phyloP scores from a whole-genome alignment of 2,329 filamentous ascomycete genomes.

The Rhinocladiella similis region DNA sequence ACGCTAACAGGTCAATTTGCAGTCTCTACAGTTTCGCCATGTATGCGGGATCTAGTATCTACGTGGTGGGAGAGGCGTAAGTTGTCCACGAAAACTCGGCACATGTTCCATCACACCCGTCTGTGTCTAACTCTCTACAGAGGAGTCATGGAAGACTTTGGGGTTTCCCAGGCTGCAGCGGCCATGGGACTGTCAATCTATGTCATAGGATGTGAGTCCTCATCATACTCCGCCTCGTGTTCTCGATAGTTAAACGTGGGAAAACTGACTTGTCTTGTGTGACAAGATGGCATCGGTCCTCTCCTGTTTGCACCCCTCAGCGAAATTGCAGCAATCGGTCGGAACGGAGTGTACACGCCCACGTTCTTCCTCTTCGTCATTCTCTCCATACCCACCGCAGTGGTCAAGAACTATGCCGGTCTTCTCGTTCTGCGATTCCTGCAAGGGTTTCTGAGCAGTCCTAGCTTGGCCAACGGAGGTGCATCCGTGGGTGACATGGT shows the following conservation, averaged over 20 bases:
- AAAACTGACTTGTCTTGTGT: background rate
- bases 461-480: constrained; percentile 60
- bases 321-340: constrained; percentile 66
- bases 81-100: background rate
- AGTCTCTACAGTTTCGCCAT: constrained; percentile 26
- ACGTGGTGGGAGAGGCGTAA: constrained; percentile 25
- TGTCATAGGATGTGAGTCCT: constrained; percentile 44
- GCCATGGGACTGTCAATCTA: constrained; percentile 25
- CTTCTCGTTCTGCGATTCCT: constrained; percentile 65
- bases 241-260: background rate
- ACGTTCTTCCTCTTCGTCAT: constrained; percentile 70
- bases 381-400: constrained; percentile 63
- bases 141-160: constrained; percentile 17
- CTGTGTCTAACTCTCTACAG: constrained; percentile 4
- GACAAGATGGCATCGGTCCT: constrained; percentile 23
- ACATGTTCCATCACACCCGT: background rate
- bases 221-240: background rate
- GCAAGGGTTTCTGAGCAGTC: constrained; percentile 66
- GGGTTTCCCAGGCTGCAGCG: constrained; percentile 15
- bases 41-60: constrained; percentile 27
- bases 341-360: constrained; percentile 66
- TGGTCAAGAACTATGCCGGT: constrained; percentile 63
- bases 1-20: background rate
- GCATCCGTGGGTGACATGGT: constrained; percentile 45
- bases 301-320: constrained; percentile 60